Conservation (phyloP, 208 protist genomes). For the Trypanosoma mega region DNA sequence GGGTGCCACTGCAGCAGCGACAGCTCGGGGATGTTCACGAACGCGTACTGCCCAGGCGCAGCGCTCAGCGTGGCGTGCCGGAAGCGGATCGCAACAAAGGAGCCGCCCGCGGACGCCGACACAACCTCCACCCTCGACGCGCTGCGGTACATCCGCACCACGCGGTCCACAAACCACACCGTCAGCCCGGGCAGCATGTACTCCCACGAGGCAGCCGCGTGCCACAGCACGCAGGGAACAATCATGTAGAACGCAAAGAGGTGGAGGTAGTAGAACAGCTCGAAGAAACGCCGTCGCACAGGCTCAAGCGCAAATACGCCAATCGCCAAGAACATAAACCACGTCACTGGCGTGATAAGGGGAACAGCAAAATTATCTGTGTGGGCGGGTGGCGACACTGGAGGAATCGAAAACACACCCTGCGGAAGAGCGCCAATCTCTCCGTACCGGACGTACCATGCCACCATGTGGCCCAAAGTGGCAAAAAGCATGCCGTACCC, state of each 20-base stretch:
- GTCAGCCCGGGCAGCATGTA: slow-evolving; percentile 57
- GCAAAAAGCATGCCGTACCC: slow-evolving; percentile 31
- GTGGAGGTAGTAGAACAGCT: slow-evolving; percentile 76
- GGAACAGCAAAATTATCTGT: slow-evolving; percentile 36
- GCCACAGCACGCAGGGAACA: slow-evolving; percentile 45
- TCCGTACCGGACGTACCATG: slow-evolving; percentile 24
- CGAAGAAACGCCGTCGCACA: slow-evolving; percentile 53
- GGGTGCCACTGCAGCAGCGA: slow-evolving; percentile 70
- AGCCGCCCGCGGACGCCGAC: slow-evolving; percentile 4
- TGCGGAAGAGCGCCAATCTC: slow-evolving; percentile 28
- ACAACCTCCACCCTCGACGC: slow-evolving; percentile 23
- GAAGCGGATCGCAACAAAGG: slow-evolving; percentile 16
- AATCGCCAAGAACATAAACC: slow-evolving; percentile 46
- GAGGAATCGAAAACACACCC: slow-evolving; percentile 31
- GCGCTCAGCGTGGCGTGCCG: slow-evolving; percentile 13
- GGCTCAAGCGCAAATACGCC: slow-evolving; percentile 40
- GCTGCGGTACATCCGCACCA: slow-evolving; percentile 43
- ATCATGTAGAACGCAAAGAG: slow-evolving; percentile 44
- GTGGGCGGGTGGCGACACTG: not conserved
- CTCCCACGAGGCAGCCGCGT: slow-evolving; percentile 57
- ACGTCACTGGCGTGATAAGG: slow-evolving; percentile 36
- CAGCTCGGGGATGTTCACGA: slow-evolving; percentile 54
- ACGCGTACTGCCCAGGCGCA: slow-evolving; percentile 36
- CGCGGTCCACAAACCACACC: slow-evolving; percentile 50
- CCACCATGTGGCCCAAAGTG: slow-evolving; percentile 21